A percentile compares a stretch with the other conserved stretches of the same genome.
These are phyloP conservation scores for Ligustrum vulgare DNA, from an alignment of 257 asterid genomes.

Conservation along the genomic window DNA sequence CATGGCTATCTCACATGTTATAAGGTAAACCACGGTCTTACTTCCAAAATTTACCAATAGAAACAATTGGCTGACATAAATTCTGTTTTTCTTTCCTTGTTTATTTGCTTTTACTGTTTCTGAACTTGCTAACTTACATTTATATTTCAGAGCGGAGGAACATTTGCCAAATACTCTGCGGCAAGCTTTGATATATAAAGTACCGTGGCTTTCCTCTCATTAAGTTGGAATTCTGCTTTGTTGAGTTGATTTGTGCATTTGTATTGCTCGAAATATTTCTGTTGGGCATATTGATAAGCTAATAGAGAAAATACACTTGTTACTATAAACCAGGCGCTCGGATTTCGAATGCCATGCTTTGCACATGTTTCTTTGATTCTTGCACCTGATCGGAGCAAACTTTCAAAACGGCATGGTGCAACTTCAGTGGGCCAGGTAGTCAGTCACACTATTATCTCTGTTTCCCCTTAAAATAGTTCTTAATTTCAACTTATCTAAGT, in stretches of 20 bases:
- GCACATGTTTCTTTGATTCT: conserved; percentile 95
- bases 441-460: conserved; percentile 6
- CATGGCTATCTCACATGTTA: conserved; percentile 97
- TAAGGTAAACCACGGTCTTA: conserved; percentile 49
- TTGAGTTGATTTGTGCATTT: conserved; percentile 19
- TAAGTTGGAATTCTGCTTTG: conserved; percentile 18
- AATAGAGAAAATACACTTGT: conserved; percentile 20
- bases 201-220: conserved; percentile 26
- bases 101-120: conserved; percentile 15
- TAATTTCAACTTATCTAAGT: conserved; percentile 1
- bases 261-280: conserved; percentile 9
- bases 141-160: conserved; percentile 85
- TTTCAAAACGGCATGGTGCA: conserved; percentile 97
- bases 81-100: conserved; percentile 8
- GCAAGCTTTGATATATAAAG: conserved; percentile 93
- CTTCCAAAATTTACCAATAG: not conserved
- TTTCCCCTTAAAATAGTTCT: conserved; percentile 22
- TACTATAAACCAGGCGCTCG: conserved; percentile 65
- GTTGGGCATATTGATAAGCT: conserved; percentile 32
- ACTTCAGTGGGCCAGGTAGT: conserved; percentile 97
- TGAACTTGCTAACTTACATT: conserved; percentile 24
- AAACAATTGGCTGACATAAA: not conserved
- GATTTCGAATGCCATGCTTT: conserved; percentile 80
- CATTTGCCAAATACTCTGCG: conserved; percentile 97
- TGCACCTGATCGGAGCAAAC: conserved; percentile 96